Percentiles rank a stretch among this genome's conserved stretches.
Evolutionary conservation across 768 basidiomycete genomes (phyloP).

Genomic region (Coprinopsis cinerea): DNA sequence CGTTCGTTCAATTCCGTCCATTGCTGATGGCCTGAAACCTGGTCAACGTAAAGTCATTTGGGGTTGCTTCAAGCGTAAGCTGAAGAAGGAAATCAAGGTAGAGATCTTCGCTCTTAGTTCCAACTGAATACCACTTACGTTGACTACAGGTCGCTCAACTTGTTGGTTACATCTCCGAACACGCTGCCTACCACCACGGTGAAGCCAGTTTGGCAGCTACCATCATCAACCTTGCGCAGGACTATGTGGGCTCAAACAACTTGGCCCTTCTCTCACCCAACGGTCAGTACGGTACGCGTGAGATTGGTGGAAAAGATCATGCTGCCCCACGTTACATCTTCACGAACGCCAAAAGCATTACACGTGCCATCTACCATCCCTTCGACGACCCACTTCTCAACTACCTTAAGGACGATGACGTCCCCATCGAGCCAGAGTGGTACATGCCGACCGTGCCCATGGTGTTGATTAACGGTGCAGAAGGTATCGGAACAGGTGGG

Average conservation of each 20-base stretch:
- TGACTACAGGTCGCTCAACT: constrained; percentile 77
- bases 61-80: constrained; percentile 91
- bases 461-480: constrained; percentile 88
- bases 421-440: constrained; percentile 86
- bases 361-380: constrained; percentile 73
- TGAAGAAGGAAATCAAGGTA: constrained; percentile 90
- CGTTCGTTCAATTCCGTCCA: constrained; percentile 93
- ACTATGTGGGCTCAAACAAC: constrained; percentile 95
- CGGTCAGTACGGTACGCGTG: constrained; percentile 95
- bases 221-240: constrained; percentile 90
- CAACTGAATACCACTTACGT: not conserved
- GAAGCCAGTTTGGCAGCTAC: constrained; percentile 83
- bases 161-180: constrained; percentile 90
- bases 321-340: constrained; percentile 96
- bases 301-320: constrained; percentile 91
- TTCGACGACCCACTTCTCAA: constrained; percentile 83
- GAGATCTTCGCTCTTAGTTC: not conserved
- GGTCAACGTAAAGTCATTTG: constrained; percentile 97
- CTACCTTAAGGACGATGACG: constrained; percentile 81
- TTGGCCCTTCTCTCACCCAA: constrained; percentile 80
- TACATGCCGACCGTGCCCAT: constrained; percentile 89
- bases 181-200: constrained; percentile 95
- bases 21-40: constrained; percentile 92
- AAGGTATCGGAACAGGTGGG: constrained; percentile 94
- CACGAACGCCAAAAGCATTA: constrained; percentile 71